These are phyloP conservation scores for Sarocladiaceae sp. DNA, from an alignment of 2,329 filamentous ascomycete genomes.

Conservation along the genomic window DNA sequence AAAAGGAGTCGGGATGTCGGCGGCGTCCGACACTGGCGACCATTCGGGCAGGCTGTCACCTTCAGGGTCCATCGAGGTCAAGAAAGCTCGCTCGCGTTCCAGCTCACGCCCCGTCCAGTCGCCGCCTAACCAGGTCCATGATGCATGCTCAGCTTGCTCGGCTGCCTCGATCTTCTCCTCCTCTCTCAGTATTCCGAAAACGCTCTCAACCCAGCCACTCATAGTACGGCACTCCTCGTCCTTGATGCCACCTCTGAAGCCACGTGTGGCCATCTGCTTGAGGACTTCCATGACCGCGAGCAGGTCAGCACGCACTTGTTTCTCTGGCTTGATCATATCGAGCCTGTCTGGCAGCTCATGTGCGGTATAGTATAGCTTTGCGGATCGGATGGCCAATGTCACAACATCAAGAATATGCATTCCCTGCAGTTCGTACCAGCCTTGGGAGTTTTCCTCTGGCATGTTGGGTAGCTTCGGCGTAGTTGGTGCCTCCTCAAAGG, in stretches of 20 bases:
- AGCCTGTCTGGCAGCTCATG: conserved; percentile 84
- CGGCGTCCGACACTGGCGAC: conserved; percentile 41
- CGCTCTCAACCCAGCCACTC: conserved; percentile 71
- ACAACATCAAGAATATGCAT: conserved; percentile 89
- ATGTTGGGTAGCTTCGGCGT: conserved; percentile 31
- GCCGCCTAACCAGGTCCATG: conserved; percentile 75
- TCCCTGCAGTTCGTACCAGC: conserved; percentile 84
- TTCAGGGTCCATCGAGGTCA: conserved; percentile 67
- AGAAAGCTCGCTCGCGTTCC: conserved; percentile 76
- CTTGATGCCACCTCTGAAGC: conserved; percentile 78
- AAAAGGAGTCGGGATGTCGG: conserved; percentile 66
- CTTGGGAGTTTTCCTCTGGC: conserved; percentile 47
- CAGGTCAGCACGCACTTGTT: conserved; percentile 77
- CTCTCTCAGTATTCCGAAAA: conserved; percentile 69
- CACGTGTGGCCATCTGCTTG: conserved; percentile 84
- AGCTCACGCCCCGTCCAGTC: conserved; percentile 74
- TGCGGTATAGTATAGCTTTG: conserved; percentile 93
- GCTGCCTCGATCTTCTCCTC: conserved; percentile 75
- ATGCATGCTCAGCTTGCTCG: conserved; percentile 65
- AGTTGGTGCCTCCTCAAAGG: conserved; percentile 22
- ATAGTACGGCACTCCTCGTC: conserved; percentile 75
- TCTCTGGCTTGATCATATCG: conserved; percentile 83
- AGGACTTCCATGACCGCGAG: conserved; percentile 84
- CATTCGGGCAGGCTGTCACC: conserved; percentile 63
- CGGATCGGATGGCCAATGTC: conserved; percentile 91